Conservation (phyloP, 1,139 yeast species). For the Taphrina deformans region DNA sequence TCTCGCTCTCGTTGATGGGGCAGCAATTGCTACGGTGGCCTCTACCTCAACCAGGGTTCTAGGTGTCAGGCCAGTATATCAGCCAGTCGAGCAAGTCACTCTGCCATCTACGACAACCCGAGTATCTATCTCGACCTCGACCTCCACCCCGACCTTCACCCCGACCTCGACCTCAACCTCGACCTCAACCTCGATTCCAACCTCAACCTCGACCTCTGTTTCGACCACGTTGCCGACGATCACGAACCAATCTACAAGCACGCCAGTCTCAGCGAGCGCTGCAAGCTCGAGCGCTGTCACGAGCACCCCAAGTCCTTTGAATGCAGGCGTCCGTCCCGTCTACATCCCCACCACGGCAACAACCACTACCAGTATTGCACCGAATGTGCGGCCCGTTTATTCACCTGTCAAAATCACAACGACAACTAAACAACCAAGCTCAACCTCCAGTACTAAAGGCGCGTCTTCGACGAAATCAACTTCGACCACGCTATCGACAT, state of each 20-base stretch:
- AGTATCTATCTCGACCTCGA: too few relatives aligned
- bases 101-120: too few relatives aligned
- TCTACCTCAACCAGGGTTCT: not conserved
- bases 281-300: not conserved
- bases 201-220: too few relatives aligned
- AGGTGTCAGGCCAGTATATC: not conserved
- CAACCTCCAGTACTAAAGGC: not conserved
- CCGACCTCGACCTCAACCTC: not conserved
- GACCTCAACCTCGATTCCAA: not conserved
- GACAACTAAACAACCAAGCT: not conserved
- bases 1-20: conserved; percentile 1
- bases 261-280: too few relatives aligned
- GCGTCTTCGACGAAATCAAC: not conserved
- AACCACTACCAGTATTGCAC: not conserved
- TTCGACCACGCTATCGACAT: not conserved
- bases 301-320: not conserved
- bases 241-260: too few relatives aligned
- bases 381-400: not conserved
- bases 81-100: too few relatives aligned
- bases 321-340: not conserved
- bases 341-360: not conserved
- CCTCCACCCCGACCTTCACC: not conserved
- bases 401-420: not conserved
- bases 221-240: too few relatives aligned
- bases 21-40: not conserved